Evolutionary conservation across 169 alveolate species (phyloP).

Genomic region (Plasmodium cynomolgi): DNA sequence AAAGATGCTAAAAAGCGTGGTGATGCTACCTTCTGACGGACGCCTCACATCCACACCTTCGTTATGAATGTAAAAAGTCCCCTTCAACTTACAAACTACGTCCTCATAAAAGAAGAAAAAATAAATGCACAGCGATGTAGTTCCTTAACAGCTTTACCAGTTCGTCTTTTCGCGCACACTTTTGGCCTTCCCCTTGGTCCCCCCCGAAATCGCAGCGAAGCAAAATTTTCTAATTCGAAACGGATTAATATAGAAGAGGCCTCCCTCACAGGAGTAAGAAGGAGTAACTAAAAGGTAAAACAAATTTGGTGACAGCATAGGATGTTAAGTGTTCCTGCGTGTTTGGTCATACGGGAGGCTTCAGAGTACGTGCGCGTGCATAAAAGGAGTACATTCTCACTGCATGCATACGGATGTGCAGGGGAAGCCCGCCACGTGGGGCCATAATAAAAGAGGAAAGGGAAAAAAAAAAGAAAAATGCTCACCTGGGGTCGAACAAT

Average conservation of each 20-base stretch:
- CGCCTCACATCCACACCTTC: not conserved
- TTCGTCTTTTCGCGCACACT: not conserved
- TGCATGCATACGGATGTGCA: not conserved
- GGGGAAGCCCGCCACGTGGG: not conserved
- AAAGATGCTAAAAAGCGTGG: not conserved
- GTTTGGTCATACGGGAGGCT: not conserved
- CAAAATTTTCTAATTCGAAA: not conserved
- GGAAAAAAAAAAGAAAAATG: not conserved
- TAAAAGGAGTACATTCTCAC: not conserved
- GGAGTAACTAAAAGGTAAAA: not conserved
- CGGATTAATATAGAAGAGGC: not conserved
- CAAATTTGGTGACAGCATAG: not conserved
- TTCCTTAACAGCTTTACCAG: not conserved
- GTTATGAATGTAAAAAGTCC: not conserved
- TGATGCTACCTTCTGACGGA: not conserved
- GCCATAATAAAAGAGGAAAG: not conserved
- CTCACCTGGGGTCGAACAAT: not conserved
- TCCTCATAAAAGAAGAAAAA: not conserved
- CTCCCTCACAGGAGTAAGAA: not conserved
- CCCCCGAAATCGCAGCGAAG: not conserved
- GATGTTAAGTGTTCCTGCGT: not conserved
- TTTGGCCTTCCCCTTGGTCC: not conserved
- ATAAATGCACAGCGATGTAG: not conserved
- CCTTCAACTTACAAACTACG: not conserved
- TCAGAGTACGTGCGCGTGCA: not conserved